Percentiles rank a stretch among this genome's conserved stretches.
phyloP scores from a whole-genome alignment of 768 basidiomycete species.

The Lactifluus subvellereus region DNA sequence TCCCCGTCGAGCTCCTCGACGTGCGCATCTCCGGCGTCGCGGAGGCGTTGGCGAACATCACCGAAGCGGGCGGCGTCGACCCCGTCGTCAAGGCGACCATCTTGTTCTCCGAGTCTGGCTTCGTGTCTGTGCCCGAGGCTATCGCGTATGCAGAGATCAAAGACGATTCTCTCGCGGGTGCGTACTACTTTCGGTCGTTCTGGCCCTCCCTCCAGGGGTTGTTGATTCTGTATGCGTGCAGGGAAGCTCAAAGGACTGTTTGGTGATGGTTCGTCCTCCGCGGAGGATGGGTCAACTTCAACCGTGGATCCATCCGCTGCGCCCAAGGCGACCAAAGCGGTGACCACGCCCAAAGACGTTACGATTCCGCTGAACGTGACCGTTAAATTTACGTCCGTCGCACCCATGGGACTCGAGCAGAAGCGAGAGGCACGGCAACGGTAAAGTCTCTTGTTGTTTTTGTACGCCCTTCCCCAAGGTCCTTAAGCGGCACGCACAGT shows the following conservation, averaged over 20 bases:
- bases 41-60: conserved; percentile 77
- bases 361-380: conserved; percentile 66
- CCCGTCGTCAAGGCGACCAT: conserved; percentile 85
- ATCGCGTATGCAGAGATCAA: conserved; percentile 76
- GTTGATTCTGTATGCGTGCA: conserved; percentile 26
- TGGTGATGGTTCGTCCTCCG: conserved; percentile 44
- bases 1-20: conserved; percentile 69
- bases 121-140: conserved; percentile 75
- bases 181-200: conserved; percentile 21
- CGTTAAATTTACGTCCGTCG: conserved; percentile 55
- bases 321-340: conserved; percentile 26
- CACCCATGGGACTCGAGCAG: conserved; percentile 71
- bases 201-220: background rate
- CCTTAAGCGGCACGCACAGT: conserved; percentile 36
- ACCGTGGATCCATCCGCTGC: conserved; percentile 36
- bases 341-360: conserved; percentile 41
- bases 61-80: conserved; percentile 71
- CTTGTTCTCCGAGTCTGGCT: conserved; percentile 78
- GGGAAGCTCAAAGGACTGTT: conserved; percentile 89
- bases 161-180: conserved; percentile 71
- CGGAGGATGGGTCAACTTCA: conserved; percentile 32
- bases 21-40: conserved; percentile 66
- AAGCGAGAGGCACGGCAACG: conserved; percentile 68
- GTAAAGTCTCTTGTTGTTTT: conserved; percentile 38
- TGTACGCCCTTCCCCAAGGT: background rate